Conservation (phyloP, 345 rosid genomes). For the Laguncularia racemosa region DNA sequence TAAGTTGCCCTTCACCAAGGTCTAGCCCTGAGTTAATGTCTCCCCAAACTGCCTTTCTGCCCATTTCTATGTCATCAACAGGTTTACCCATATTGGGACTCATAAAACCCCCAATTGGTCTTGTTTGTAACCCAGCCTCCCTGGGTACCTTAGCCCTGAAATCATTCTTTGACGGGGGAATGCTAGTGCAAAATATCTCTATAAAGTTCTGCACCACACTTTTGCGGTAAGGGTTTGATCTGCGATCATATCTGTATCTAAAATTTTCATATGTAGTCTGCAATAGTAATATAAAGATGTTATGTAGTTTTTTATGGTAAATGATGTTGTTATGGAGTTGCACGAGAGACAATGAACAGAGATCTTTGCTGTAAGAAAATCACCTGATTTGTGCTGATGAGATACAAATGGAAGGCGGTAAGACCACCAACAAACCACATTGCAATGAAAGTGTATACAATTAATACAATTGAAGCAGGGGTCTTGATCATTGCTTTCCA, state of each 20-base stretch:
- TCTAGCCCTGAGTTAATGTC: slow-evolving; percentile 59
- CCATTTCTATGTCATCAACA: slow-evolving; percentile 90
- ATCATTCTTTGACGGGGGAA: slow-evolving; percentile 71
- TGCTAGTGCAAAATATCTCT: slow-evolving; percentile 58
- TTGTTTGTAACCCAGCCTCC: slow-evolving; percentile 59
- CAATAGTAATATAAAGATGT: slow-evolving; percentile 9
- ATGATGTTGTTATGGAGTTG: not conserved
- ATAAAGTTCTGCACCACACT: slow-evolving; percentile 68
- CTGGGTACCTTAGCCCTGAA: slow-evolving; percentile 65
- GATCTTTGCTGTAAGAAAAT: not conserved
- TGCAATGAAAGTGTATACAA: slow-evolving; percentile 79
- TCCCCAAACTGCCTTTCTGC: slow-evolving; percentile 92
- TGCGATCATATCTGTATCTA: slow-evolving; percentile 76
- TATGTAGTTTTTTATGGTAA: too few species aligned
- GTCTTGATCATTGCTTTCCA: slow-evolving; percentile 67
- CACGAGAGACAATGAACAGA: not conserved
- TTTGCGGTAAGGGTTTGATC: slow-evolving; percentile 72
- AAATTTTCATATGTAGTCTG: slow-evolving; percentile 98
- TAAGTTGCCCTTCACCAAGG: slow-evolving; percentile 53
- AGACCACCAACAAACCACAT: slow-evolving; percentile 99
- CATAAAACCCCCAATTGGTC: slow-evolving; percentile 70
- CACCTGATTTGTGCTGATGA: slow-evolving; percentile 96
- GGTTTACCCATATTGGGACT: slow-evolving; percentile 95
- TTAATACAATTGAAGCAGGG: slow-evolving; percentile 78
- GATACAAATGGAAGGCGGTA: slow-evolving; percentile 81